Evolutionary conservation across 2,329 filamentous ascomycete genomes (phyloP).

Genomic region (Colletotrichum magnum): DNA sequence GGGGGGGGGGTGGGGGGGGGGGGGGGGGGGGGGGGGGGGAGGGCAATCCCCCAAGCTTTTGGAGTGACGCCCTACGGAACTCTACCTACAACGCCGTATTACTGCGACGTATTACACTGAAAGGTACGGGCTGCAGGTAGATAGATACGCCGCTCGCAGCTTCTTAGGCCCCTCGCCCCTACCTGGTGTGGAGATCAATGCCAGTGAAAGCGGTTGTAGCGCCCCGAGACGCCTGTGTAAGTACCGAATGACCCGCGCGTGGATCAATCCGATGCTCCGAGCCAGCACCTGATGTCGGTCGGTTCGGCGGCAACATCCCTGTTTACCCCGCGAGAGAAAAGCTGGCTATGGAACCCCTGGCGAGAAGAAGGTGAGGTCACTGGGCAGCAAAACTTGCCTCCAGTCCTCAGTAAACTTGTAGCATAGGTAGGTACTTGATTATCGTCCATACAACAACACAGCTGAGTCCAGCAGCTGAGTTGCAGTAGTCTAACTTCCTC

Average conservation of each 20-base stretch:
- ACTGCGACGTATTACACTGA: not conserved
- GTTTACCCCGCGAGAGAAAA: conserved; percentile 35
- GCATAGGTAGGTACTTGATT: not conserved
- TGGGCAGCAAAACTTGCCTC: not conserved
- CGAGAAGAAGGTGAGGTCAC: conserved; percentile 22
- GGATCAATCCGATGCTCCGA: not conserved
- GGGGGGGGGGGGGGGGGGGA: too few relatives aligned
- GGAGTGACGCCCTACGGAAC: conserved; percentile 2
- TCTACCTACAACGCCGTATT: not conserved
- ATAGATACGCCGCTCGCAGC: too few relatives aligned
- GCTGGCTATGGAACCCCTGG: conserved; percentile 22
- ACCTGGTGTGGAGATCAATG: conserved; percentile 26
- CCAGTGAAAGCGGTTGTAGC: conserved; percentile 4
- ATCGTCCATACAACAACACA: too few relatives aligned
- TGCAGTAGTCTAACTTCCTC: not conserved
- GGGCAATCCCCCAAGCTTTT: not conserved
- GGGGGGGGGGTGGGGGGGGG: too few relatives aligned
- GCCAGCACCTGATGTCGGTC: conserved; percentile 7
- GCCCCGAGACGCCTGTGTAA: conserved; percentile 2
- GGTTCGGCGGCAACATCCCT: conserved; percentile 26
- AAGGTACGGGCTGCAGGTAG: too few relatives aligned
- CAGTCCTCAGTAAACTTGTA: not conserved
- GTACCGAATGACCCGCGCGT: conserved; percentile 35
- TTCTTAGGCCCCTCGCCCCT: too few relatives aligned
- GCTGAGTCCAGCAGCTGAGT: too few relatives aligned